Evolutionary conservation across 805 yeast species (phyloP).

Genomic region (Yarrowia porcina): DNA sequence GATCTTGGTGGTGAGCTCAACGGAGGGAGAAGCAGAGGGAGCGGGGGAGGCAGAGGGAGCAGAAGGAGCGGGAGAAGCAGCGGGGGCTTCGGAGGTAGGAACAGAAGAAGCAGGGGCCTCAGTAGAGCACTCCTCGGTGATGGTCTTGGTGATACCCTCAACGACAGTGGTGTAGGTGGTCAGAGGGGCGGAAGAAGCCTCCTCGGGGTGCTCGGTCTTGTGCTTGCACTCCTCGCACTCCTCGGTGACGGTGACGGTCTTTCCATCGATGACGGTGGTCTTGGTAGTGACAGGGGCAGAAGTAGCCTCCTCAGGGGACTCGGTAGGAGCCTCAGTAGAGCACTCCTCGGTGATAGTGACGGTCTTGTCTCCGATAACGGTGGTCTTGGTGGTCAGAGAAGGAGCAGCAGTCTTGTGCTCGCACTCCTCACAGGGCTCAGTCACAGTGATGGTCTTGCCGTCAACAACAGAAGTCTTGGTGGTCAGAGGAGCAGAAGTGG

Average conservation of each 20-base stretch:
- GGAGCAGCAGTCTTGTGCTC: slow-evolving; percentile 39
- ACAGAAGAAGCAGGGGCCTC: slow-evolving; percentile 25
- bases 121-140: slow-evolving; percentile 30
- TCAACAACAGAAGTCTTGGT: slow-evolving; percentile 20
- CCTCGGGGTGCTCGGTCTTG: slow-evolving; percentile 27
- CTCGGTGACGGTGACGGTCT: slow-evolving; percentile 76
- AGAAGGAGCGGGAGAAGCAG: neutral
- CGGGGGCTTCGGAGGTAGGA: neutral
- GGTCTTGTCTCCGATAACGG: slow-evolving; percentile 19
- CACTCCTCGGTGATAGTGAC: slow-evolving; percentile 16
- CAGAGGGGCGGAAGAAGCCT: slow-evolving; percentile 27
- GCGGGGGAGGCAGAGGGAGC: neutral
- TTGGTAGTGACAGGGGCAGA: slow-evolving; percentile 25
- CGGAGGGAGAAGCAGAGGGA: slow-evolving; percentile 22
- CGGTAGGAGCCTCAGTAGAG: slow-evolving; percentile 24
- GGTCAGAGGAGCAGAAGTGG: slow-evolving; percentile 59
- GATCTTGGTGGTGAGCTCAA: slow-evolving; percentile 12
- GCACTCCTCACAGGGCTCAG: slow-evolving; percentile 40
- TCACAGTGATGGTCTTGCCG: slow-evolving; percentile 39
- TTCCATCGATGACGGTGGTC: slow-evolving; percentile 61
- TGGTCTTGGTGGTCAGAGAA: slow-evolving; percentile 45
- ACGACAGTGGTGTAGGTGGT: slow-evolving; percentile 27
- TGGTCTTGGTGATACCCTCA: slow-evolving; percentile 28
- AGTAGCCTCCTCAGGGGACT: slow-evolving; percentile 26
- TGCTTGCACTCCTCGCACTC: slow-evolving; percentile 46